Evolutionary conservation across 768 basidiomycete genomes (phyloP).

Genomic region (Mycena pura): DNA sequence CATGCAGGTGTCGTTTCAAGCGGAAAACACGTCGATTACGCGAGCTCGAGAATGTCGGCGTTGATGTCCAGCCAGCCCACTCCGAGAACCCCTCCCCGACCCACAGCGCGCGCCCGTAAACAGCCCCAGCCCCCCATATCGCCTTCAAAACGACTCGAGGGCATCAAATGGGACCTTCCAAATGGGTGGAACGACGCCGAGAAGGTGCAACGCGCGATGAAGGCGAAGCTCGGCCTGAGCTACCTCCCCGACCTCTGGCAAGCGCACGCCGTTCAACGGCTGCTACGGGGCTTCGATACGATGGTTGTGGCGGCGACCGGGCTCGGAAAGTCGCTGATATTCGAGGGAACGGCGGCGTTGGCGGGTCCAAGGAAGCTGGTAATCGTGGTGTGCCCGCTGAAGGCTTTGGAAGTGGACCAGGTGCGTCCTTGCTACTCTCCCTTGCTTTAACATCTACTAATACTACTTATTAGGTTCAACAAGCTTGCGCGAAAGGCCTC

Average conservation of each 20-base stretch:
- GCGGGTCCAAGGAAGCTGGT: constrained; percentile 23
- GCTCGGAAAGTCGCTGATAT: constrained; percentile 37
- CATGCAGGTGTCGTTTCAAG: too few relatives aligned
- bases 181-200: too few relatives aligned
- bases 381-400: constrained; percentile 36
- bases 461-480: constrained; percentile 4
- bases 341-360: constrained; percentile 32
- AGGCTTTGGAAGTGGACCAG: constrained; percentile 38
- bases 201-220: too few relatives aligned
- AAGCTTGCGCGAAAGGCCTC: constrained; percentile 3
- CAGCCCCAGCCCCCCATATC: too few relatives aligned
- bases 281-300: constrained; percentile 31
- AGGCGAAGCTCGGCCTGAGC: constrained; percentile 16
- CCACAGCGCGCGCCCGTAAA: too few relatives aligned
- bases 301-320: constrained; percentile 34
- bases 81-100: too few relatives aligned
- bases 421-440: constrained; percentile 25
- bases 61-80: too few relatives aligned
- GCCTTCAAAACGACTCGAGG: too few relatives aligned
- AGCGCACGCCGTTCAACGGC: neutral
- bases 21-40: too few relatives aligned
- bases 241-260: constrained; percentile 27
- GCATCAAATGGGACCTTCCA: too few relatives aligned
- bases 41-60: too few relatives aligned
- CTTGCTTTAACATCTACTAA: too few relatives aligned